Evolutionary conservation across 306 rosid genomes (phyloP), one percentile per base, ranked within the genome.

Genomic region (Geum urbanum): DNA sequence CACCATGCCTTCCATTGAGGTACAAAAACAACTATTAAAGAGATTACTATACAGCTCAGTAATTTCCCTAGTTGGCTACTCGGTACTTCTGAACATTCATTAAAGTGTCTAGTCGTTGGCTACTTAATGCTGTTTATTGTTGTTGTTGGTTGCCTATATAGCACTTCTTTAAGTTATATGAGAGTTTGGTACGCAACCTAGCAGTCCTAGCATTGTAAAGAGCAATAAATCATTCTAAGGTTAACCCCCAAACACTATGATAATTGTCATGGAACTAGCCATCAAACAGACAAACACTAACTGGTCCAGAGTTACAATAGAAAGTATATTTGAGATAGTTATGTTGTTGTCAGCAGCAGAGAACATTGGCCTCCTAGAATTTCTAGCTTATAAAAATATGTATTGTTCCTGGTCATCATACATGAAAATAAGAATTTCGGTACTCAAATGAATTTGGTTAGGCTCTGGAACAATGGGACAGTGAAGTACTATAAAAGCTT

Each of bases 1-100:
- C 59, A 70, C 61, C 45, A 77, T 77, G 80, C 80, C 80, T 41
- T 70, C 51, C 58, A 77, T 77, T 45, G 80, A 77, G 80, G 80
- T 77, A 41, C 44, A 47, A 24, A 32, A 15, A 63, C 53, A n/a
- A 35, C 16, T 3, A 9, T n/a, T n/a, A n/a, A n/a, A n/a, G n/a
- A n/a, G n/a, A n/a, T n/a, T n/a, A n/a, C n/a, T n/a, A 24, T 24
- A 32, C 37, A 32, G 37, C 37, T 32, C 37, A 32, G 37, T 32
- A 32, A 32, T 3, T 32, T 32, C 37, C 37, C 37, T 32, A 32
- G 37, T 32, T 32, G 37, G 3, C 37, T 32, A 32, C 37, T 32
- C 4, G 3, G 37, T 47, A 47, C 15, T 49, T 13, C 53, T 5
- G 18, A 49, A 49, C 53, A 14, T 19, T 49, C 6, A 7, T 18